Base-by-base conservation (phyloP, 768 basidiomycete genomes). In the Podaxis carcinomalis region DNA sequence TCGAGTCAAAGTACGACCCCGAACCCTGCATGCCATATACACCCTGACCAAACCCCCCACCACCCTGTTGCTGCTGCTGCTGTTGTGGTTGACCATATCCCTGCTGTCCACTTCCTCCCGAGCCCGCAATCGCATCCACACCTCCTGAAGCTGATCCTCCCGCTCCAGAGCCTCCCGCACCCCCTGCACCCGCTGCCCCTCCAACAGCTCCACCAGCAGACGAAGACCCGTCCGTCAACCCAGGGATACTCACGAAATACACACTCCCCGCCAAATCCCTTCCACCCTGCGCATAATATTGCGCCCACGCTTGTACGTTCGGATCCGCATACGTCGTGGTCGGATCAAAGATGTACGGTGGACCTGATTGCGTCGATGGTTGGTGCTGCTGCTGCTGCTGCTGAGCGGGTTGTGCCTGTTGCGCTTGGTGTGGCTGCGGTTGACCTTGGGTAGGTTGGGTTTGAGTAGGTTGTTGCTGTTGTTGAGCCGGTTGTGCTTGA, bases 301-400 rank as follows among this genome's bases (percentile, higher is more conserved):
- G 82, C 5, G 90, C 92, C 92, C 92, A 93, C 0, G 89, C 89
- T 68, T 93, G 91, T 21, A 87, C 90, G 63, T 92, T 92, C 57
- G 85, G 83, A 69, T 94, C 92, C 14, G 84, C 73, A 66, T 94
- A 94, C 21, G 84, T 85, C 52, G 77, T 75, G 28, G 77, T 79
- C 3, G 90, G 88, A 64, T 92, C 84, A 67, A 81, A 93, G 7
- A 76, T 69, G 68, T 80, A 80, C 14, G 84, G 83, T 19, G 80
- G 78, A n/a, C 79, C 78, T 35, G 59, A 36, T 60, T 60, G 59
- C 16, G 51, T 71, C 68, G 70, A 69, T 37, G 67, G 70, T 46
- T 59, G 67, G n/a, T 63, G 65, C 16, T 72, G 69, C 2, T 61
- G 67, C n/a, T 63, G 65, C 25, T 71, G 60, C 19, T 67, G 62